Evolutionary conservation across 371 early-diverging fungal genomes (phyloP), one percentile per base, ranked within the genome.

Genomic region (Apophysomyces sp.): DNA sequence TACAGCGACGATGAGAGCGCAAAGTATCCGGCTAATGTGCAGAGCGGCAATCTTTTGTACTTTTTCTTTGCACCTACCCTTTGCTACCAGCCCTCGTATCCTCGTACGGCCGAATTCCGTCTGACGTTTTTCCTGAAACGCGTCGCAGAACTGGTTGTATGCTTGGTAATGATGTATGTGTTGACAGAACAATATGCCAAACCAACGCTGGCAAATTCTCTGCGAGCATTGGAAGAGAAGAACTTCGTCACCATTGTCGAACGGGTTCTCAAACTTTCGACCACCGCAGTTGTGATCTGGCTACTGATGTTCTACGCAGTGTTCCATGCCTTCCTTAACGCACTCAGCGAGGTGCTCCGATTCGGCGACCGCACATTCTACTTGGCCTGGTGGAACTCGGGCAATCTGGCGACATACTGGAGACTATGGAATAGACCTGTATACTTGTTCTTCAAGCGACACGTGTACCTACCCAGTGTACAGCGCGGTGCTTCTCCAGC

Each of bases 301-400:
- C 76, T 96, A 16, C 72, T 94, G 28, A 92, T 94, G 80, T 96
- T 95, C 70, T 95, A 92, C 58, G 86, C 91, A n/a, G 65, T 95
- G 12, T 96, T 96, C 73, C 96, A 96, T 54, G 84, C 91, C 3
- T 84, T 70, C 40, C 78, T 95, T 57, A 96, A 96, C 63, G 85
- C 87, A 0, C 65, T 93, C 12, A 91, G 92, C n/a, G 93, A 93
- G 73, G 82, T 94, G 6, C 72, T 93, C 30, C 78, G 91, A 30
- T 96, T 96, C 77, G 96, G 94, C 15, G 96, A 96, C 70, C 88
- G 96, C 16, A 84, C 89, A 6, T 96, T 96, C 68, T 95, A 96
- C 69, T 74, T 88, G 29, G 87, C 90, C 37, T 95, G 95, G 96
- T 96, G 96, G 96, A 96, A 96, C 75, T 86, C 91, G 0, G 83